A percentile compares a stretch with the other conserved stretches of the same genome.
These are phyloP conservation scores for Medicago lupulina DNA, from an alignment of 306 rosid species.

Conservation along the genomic window DNA sequence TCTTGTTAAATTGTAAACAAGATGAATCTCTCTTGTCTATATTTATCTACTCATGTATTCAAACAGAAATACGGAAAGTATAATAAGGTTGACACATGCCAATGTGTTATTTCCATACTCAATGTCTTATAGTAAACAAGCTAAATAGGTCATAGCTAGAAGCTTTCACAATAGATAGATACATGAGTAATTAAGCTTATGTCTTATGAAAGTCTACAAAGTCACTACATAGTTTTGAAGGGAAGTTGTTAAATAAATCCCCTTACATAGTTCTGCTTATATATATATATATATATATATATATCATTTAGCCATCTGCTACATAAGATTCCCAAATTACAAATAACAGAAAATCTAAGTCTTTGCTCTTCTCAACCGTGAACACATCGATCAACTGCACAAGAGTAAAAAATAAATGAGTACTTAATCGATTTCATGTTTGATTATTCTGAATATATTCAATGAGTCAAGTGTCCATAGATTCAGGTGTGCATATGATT, in stretches of 20 bases:
- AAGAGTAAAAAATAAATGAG: not conserved
- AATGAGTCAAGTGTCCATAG: too few relatives aligned
- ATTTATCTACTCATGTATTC: not conserved
- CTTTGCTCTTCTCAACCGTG: constrained; percentile 27
- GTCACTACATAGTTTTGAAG: constrained; percentile 32
- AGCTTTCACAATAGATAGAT: constrained; percentile 27
- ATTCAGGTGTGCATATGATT: not conserved
- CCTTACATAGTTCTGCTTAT: constrained; percentile 36
- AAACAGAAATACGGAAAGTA: not conserved
- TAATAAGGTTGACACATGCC: not conserved
- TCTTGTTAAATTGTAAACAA: constrained; percentile 33
- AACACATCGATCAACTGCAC: constrained; percentile 43
- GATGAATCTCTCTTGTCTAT: not conserved
- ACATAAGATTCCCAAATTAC: constrained; percentile 22
- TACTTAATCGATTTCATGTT: constrained; percentile 11
- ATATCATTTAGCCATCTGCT: constrained; percentile 19
- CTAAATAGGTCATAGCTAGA: constrained; percentile 29
- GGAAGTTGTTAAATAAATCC: constrained; percentile 12
- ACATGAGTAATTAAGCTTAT: constrained; percentile 15
- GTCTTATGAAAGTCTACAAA: constrained; percentile 18
- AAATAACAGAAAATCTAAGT: constrained; percentile 31
- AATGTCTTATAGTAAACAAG: constrained; percentile 9
- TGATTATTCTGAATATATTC: not conserved
- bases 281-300: too few relatives aligned
- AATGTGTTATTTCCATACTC: constrained; percentile 24